phyloP scores from a whole-genome alignment of 2,329 filamentous ascomycete genomes.

The Sphaerostilbella broomeana region DNA sequence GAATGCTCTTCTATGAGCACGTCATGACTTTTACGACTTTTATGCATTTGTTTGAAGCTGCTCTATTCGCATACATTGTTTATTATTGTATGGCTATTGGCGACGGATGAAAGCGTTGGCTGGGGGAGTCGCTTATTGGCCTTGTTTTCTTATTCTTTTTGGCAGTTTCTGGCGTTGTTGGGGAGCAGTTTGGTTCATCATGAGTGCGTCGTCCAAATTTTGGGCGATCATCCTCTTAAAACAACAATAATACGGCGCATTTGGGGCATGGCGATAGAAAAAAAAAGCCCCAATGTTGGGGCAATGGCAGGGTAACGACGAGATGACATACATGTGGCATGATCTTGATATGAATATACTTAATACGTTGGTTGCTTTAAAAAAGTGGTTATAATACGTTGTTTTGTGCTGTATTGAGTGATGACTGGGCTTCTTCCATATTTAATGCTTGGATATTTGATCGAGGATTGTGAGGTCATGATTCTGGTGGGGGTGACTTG shows the following conservation, averaged over 20 bases:
- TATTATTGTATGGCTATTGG: background rate
- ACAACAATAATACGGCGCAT: constrained; percentile 10
- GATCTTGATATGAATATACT: constrained; percentile 4
- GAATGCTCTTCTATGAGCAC: no score
- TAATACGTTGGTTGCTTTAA: background rate
- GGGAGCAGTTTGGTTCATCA: constrained; percentile 8
- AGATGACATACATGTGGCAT: constrained; percentile 11
- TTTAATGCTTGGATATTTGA: no score
- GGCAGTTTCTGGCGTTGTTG: no score
- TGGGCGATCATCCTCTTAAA: no score
- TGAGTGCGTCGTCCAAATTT: no score
- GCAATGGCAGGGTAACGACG: constrained; percentile 11
- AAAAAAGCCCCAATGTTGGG: constrained; percentile 10
- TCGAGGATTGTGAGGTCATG: background rate
- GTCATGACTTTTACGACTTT: background rate
- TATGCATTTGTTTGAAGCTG: background rate
- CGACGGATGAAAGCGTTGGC: background rate
- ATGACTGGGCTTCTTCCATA: constrained; percentile 5
- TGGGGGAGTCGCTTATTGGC: background rate
- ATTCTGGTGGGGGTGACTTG: no score
- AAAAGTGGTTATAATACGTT: background rate
- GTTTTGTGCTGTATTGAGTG: background rate
- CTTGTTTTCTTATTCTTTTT: background rate
- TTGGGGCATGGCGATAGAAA: constrained; percentile 10
- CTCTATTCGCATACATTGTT: background rate